These are phyloP conservation scores for Astrephomene gubernaculifera DNA, from an alignment of 139 green algal species.

Conservation along the genomic window DNA sequence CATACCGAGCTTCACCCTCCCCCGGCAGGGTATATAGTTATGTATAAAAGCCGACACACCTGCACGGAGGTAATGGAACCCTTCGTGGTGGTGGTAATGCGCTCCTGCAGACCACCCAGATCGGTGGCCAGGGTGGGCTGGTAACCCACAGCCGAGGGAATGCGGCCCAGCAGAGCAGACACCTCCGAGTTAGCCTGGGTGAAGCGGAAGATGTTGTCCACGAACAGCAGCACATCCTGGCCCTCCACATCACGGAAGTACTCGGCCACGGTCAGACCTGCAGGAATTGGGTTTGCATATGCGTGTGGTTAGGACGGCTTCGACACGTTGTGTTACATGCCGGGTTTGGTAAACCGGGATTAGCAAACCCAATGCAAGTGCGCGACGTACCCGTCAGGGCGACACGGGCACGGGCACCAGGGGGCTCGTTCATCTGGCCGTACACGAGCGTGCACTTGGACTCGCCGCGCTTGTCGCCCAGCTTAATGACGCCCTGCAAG, in stretches of 20 bases:
- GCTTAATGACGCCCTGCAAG: conserved; percentile 96
- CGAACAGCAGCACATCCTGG: conserved; percentile 99
- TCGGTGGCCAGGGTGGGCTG: conserved; percentile 99
- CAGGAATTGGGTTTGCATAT: no score
- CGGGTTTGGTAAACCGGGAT: no score
- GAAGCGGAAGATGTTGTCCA: conserved; percentile 99
- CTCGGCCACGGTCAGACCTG: conserved; percentile 98
- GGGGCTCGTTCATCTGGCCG: conserved; percentile 99
- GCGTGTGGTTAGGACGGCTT: no score
- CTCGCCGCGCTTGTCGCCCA: conserved; percentile 88
- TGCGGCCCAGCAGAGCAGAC: conserved; percentile 98
- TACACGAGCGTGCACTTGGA: conserved; percentile 99
- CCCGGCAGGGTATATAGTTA: no score
- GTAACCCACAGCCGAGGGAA: conserved; percentile 99
- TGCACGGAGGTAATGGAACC: conserved; percentile 99
- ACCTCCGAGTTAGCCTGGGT: conserved; percentile 99
- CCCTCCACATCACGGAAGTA: conserved; percentile 99
- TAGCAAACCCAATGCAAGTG: background rate
- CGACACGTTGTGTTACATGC: no score
- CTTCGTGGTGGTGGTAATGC: conserved; percentile 99
- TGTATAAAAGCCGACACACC: conserved; percentile 54
- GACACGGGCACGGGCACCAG: conserved; percentile 97
- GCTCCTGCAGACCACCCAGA: conserved; percentile 97
- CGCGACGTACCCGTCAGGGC: conserved; percentile 83
- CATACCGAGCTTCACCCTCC: no score